Percentiles rank a stretch among this genome's conserved stretches.
phyloP scores from a whole-genome alignment of 2,329 filamentous ascomycete genomes.

The Penicillium glabrum region DNA sequence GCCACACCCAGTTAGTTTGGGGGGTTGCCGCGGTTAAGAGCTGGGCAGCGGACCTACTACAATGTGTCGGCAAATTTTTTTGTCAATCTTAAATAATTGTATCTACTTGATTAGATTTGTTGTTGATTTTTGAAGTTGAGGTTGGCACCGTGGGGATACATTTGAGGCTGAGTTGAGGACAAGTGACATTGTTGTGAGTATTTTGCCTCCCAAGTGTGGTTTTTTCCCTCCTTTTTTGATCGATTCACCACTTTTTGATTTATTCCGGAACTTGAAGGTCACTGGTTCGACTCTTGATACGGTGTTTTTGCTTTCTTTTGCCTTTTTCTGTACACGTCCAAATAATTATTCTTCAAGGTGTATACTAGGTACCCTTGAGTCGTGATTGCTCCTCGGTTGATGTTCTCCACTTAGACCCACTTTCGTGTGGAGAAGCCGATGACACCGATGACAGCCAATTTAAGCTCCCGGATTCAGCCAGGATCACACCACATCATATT shows the following conservation, averaged over 20 bases:
- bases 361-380: too few species aligned
- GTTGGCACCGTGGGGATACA: background rate
- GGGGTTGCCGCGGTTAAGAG: background rate
- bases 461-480: background rate
- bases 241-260: too few species aligned
- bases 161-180: background rate
- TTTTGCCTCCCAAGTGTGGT: too few species aligned
- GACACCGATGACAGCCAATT: background rate
- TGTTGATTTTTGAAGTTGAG: background rate
- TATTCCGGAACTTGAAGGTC: too few species aligned
- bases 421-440: background rate
- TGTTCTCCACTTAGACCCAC: background rate
- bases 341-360: background rate
- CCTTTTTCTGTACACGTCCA: background rate
- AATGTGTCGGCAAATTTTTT: background rate
- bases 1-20: background rate
- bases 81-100: background rate
- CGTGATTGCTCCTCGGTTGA: background rate
- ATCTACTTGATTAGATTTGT: background rate
- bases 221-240: too few species aligned
- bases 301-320: too few species aligned
- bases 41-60: background rate
- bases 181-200: too few species aligned
- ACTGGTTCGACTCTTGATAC: too few species aligned
- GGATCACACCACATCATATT: background rate